Conservation (phyloP, 2,329 filamentous ascomycete genomes). For the Leptographium lundbergii region DNA sequence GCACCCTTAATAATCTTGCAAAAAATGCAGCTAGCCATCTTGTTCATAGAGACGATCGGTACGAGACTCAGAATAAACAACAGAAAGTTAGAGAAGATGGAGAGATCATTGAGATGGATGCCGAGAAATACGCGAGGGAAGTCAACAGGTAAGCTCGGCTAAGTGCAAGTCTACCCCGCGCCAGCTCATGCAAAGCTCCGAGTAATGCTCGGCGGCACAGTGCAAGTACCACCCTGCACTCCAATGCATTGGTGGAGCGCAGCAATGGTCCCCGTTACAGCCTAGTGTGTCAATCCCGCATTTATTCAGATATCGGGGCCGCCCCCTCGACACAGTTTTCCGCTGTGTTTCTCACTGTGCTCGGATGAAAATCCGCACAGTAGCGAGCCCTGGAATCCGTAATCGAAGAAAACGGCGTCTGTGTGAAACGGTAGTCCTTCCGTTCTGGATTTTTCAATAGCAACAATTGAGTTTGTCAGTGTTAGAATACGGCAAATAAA, state of each 20-base stretch:
- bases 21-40: constrained; percentile 73
- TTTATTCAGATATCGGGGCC: no score
- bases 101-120: not conserved
- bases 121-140: not conserved
- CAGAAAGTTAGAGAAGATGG: not conserved
- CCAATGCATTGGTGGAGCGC: no score
- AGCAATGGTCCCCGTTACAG: no score
- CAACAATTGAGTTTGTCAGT: no score
- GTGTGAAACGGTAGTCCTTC: no score
- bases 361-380: not conserved
- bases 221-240: no score
- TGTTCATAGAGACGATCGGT: constrained; percentile 10
- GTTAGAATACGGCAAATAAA: no score
- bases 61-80: not conserved
- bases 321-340: no score
- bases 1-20: constrained; percentile 94
- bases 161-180: not conserved
- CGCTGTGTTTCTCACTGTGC: no score
- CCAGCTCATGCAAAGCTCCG: not conserved
- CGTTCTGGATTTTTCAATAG: no score
- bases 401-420: no score
- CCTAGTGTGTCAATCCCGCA: no score
- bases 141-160: not conserved
- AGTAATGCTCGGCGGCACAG: not conserved
- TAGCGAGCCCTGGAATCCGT: not conserved